Evolutionary conservation across 257 asterid genomes (phyloP).

Genomic region (Knoxia roxburghii): DNA sequence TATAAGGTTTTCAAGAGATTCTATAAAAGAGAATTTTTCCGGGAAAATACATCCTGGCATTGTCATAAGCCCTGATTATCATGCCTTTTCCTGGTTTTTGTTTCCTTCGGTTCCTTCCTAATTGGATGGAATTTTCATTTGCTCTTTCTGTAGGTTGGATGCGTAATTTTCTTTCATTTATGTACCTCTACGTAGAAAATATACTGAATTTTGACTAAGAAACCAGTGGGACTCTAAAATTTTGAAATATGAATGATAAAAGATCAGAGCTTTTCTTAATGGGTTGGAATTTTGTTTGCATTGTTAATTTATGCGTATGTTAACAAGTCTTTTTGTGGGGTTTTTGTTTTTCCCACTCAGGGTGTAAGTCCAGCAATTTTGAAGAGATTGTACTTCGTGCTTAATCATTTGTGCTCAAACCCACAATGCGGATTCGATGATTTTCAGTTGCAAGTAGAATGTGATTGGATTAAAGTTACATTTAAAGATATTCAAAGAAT

Average conservation of each 20-base stretch:
- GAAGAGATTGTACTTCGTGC: slow-evolving; percentile 51
- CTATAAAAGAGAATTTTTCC: no score
- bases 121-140: no score
- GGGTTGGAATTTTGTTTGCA: background rate
- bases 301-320: background rate
- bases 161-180: no score
- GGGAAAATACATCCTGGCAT: no score
- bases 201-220: background rate
- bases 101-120: no score
- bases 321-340: no score
- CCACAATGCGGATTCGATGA: slow-evolving; percentile 27
- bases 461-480: slow-evolving; percentile 27
- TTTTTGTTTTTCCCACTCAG: slow-evolving; percentile 30
- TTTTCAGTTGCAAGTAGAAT: slow-evolving; percentile 28
- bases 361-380: slow-evolving; percentile 41
- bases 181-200: no score
- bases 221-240: background rate
- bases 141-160: no score
- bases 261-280: background rate
- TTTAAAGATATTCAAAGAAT: slow-evolving; percentile 37
- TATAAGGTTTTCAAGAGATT: no score
- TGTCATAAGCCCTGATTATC: no score
- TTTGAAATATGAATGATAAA: background rate
- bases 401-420: slow-evolving; percentile 36
- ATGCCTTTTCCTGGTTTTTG: no score